Evolutionary conservation across 257 asterid genomes (phyloP).

Genomic region (Solanum etuberosum): DNA sequence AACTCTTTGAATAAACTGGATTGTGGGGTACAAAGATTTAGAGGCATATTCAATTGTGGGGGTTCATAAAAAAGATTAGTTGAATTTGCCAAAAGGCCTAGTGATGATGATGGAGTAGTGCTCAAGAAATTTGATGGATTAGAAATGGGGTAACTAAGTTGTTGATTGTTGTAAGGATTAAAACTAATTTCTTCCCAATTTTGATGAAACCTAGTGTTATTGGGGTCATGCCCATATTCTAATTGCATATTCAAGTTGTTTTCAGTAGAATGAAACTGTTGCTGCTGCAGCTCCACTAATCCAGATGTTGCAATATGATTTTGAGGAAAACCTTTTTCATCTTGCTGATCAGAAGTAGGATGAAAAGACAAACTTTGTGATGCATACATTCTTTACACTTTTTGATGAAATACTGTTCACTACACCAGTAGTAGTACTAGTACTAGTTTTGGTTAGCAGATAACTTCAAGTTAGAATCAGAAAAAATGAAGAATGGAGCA

Average conservation of each 20-base stretch:
- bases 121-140: not conserved
- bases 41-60: conserved; percentile 33
- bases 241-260: conserved; percentile 4
- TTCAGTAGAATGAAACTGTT: conserved; percentile 10
- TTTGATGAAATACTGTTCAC: not conserved
- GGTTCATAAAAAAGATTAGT: conserved; percentile 41
- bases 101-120: conserved; percentile 30
- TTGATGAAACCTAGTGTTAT: conserved; percentile 9
- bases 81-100: conserved; percentile 44
- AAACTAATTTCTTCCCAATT: conserved; percentile 41
- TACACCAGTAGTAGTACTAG: not conserved
- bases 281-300: conserved; percentile 47
- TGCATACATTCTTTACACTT: conserved; percentile 25
- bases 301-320: conserved; percentile 2
- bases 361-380: conserved; percentile 34
- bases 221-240: conserved; percentile 10
- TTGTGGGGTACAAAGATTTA: conserved; percentile 47
- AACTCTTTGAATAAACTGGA: conserved; percentile 69
- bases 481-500: not conserved
- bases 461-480: not conserved
- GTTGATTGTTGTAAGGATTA: conserved; percentile 7
- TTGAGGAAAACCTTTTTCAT: conserved; percentile 38
- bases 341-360: conserved; percentile 18
- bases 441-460: not conserved
- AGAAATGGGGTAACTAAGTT: conserved; percentile 17